Evolutionary conservation across 768 basidiomycete species (phyloP).

Genomic region (Fistulinella prunicolor): DNA sequence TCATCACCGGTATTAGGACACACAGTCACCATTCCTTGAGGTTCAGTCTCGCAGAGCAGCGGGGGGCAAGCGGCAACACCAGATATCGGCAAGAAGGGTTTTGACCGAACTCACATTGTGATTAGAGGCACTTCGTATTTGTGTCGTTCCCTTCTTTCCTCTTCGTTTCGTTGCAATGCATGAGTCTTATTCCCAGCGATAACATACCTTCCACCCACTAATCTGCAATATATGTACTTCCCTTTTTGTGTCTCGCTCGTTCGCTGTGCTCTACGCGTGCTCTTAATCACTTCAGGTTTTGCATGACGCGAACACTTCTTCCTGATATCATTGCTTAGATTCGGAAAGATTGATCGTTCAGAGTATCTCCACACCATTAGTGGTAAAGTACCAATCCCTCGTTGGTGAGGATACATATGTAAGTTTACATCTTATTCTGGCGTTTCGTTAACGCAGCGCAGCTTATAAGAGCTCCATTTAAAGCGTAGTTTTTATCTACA

Average conservation of each 20-base stretch:
- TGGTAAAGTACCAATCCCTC: no score
- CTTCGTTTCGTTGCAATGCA: slow-evolving; percentile 5
- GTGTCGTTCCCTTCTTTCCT: not conserved
- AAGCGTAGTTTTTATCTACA: no score
- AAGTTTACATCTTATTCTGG: no score
- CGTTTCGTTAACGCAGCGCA: no score
- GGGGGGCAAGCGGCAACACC: slow-evolving; percentile 96
- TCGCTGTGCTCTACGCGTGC: not conserved
- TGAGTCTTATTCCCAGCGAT: slow-evolving; percentile 12
- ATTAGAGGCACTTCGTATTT: slow-evolving; percentile 16
- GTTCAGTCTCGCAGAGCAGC: slow-evolving; percentile 90
- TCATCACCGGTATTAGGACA: slow-evolving; percentile 53
- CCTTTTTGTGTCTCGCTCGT: not conserved
- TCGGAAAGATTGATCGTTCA: no score
- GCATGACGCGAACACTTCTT: no score
- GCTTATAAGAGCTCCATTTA: no score
- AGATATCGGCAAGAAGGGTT: slow-evolving; percentile 88
- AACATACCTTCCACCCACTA: slow-evolving; percentile 20
- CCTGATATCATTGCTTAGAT: no score
- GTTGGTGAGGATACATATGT: no score
- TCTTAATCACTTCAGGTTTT: not conserved
- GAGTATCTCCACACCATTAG: no score
- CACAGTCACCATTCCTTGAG: slow-evolving; percentile 89
- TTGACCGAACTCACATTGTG: slow-evolving; percentile 85
- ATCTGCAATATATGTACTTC: slow-evolving; percentile 24